Evolutionary conservation across 352 stramenopile species (phyloP), one percentile per base, ranked within the genome.

Genomic region (Nothophytophthora sp.): DNA sequence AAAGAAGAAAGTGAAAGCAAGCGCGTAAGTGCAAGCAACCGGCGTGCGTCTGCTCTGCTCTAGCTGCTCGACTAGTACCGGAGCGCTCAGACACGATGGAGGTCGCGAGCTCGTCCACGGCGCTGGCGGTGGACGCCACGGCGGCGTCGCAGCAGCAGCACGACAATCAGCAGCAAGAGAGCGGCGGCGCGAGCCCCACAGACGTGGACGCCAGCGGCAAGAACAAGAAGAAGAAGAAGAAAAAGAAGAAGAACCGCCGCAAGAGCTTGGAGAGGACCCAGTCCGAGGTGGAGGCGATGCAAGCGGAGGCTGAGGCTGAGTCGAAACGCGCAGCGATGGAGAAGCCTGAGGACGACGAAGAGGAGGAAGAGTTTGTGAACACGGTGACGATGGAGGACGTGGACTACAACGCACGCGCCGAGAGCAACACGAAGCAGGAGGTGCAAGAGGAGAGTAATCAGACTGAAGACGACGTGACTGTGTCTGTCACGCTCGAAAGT

Each of bases 201-300:
- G 9, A 32, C 23, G 39, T 24, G 13, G 34, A 2, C 18, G 44
- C 49, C 27, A 12, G 27, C 10, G 47, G 8, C 33, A 61, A 48
- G 19, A 67, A 23, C 30, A 72, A 52, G 22, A 67, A 57, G 30
- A 67, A 60, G 35, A 60, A 71, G 47, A 61, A 61, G 36, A 69
- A 69, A 24, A 64, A 73, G 39, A 68, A 68, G 45, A 69, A 69
- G 18, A 66, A 35, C 24, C 16, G 59, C 23, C 59, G 50, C 25
- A 67, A 63, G 23, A 73, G 53, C 30, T 12, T 73, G 7, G 63
- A 69, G 50, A 50, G 43, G 34, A 47, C 47, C 15, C 48, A 45
- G 41, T 50, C 39, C 0, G 57, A 72, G 30, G 25, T 50, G n/a
- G 41, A 57, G 7, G 49, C 54, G 11, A 16, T 57, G n/a, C 25